Evolutionary conservation across 2,329 filamentous ascomycete species (phyloP).

Genomic region (Tolypocladium sp.): DNA sequence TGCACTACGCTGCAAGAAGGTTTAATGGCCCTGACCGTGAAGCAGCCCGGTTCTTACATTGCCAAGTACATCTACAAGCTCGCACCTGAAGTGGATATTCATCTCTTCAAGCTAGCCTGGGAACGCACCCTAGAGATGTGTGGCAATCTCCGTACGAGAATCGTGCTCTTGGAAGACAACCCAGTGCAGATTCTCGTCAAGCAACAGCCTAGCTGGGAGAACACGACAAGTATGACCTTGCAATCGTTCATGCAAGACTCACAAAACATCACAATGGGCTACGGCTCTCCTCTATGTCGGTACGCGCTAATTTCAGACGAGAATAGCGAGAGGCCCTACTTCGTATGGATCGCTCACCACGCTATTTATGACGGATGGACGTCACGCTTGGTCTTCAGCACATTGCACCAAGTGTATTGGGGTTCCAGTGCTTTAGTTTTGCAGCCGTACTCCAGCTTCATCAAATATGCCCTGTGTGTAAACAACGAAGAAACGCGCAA

Average conservation of each 20-base stretch:
- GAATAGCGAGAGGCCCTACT: background rate
- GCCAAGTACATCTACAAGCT: background rate
- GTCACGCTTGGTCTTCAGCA: background rate
- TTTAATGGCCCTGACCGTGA: background rate
- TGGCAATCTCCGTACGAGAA: background rate
- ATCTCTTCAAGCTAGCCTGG: background rate
- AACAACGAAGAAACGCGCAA: too few relatives aligned
- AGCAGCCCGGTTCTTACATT: background rate
- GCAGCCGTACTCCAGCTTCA: background rate
- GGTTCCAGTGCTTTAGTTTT: too few relatives aligned
- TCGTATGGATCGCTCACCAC: constrained; percentile 11
- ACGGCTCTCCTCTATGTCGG: background rate
- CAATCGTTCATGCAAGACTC: too few relatives aligned
- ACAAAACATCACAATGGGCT: background rate
- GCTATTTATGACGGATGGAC: constrained; percentile 13
- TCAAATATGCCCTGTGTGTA: too few relatives aligned
- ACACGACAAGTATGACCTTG: too few relatives aligned
- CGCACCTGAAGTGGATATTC: background rate
- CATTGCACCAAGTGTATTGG: too few relatives aligned
- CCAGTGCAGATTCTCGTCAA: background rate
- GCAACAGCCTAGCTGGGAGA: background rate
- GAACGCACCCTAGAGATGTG: background rate
- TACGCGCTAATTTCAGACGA: background rate
- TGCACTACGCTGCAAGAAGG: background rate
- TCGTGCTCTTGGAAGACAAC: background rate